Evolutionary conservation across 345 rosid genomes (phyloP).

Genomic region (Angophora floribunda): DNA sequence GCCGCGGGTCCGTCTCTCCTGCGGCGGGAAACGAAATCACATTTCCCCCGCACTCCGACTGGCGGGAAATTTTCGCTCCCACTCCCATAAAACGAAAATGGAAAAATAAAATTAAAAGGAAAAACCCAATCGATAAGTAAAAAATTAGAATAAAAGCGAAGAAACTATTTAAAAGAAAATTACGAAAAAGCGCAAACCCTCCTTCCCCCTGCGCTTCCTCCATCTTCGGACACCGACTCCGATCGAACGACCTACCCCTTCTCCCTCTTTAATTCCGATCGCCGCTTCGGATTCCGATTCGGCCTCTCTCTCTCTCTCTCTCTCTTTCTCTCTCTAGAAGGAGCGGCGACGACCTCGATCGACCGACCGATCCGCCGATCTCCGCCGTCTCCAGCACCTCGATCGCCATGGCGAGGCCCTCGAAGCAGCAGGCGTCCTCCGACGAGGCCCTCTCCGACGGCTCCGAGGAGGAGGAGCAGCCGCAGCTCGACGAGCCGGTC

Average conservation of each 20-base stretch:
- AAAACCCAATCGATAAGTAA: too few relatives aligned
- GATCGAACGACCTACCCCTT: background rate
- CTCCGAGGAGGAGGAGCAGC: slow-evolving; percentile 45
- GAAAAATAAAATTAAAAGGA: too few relatives aligned
- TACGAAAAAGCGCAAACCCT: background rate
- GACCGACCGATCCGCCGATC: background rate
- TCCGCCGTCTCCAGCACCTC: background rate
- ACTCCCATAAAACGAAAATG: background rate
- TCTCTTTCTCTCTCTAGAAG: background rate
- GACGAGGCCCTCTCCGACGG: slow-evolving; percentile 55
- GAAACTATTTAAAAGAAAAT: background rate
- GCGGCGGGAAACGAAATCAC: background rate
- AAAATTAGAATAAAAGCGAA: background rate
- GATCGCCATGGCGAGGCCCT: slow-evolving; percentile 24
- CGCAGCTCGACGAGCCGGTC: background rate
- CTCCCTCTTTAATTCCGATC: background rate
- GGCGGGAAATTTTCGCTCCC: background rate
- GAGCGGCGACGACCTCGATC: background rate
- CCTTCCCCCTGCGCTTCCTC: background rate
- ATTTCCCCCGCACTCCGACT: background rate
- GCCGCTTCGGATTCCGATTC: background rate
- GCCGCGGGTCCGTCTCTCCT: background rate
- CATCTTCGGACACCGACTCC: background rate
- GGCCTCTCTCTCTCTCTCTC: background rate
- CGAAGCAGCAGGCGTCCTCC: slow-evolving; percentile 56